Conservation (phyloP, 1,139 yeast species). For the Diutina rugosa region DNA sequence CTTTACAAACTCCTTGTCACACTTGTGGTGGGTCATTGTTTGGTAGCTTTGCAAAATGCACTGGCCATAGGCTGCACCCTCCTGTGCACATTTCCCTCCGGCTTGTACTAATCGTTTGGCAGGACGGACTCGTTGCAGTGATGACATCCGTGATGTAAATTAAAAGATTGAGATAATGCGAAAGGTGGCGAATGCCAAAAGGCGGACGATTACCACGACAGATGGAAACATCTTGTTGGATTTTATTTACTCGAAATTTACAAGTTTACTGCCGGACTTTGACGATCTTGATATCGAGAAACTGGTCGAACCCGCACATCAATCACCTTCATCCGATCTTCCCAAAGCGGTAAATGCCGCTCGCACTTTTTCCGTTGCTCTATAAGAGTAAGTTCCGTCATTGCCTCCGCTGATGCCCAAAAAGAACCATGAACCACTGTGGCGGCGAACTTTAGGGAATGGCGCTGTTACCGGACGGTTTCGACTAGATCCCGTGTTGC, state of each 20-base stretch:
- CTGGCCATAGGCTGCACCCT: constrained; percentile 45
- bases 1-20: constrained; percentile 40
- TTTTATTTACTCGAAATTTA: no score
- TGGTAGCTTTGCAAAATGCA: constrained; percentile 47
- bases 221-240: no score
- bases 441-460: constrained; percentile 1
- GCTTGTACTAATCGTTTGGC: constrained; percentile 24
- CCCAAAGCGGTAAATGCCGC: neutral
- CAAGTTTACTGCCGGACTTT: no score
- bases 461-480: neutral
- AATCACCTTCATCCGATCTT: neutral
- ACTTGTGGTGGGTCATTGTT: constrained; percentile 40
- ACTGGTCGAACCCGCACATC: no score
- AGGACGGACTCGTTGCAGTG: constrained; percentile 14
- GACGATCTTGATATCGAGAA: no score
- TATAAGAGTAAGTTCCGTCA: neutral
- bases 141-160: neutral
- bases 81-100: constrained; percentile 24
- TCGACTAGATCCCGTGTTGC: neutral
- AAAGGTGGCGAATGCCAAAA: neutral
- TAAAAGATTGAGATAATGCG: neutral
- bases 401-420: neutral
- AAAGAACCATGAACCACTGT: neutral
- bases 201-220: neutral
- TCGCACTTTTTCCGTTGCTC: neutral